Conservation (phyloP, 1,139 yeast genomes). For the Pneumocystis wakefieldiae region DNA sequence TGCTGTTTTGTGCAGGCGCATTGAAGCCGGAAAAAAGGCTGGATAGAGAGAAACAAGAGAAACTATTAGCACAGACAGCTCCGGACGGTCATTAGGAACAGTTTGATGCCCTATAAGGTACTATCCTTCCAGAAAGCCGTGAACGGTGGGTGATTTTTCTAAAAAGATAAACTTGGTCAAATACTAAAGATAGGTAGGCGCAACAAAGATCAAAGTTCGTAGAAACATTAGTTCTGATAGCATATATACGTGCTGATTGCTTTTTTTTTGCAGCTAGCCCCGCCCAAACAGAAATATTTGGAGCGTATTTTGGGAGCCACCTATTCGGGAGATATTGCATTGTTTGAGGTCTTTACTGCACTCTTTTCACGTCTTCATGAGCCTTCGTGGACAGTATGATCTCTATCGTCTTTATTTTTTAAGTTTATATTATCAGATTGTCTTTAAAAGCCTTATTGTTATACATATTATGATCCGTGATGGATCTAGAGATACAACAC, state of each 20-base stretch:
- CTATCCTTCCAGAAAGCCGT: background rate
- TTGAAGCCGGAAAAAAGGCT: too few species aligned
- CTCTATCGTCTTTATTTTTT: background rate
- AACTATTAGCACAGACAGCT: background rate
- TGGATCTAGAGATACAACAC: slow-evolving; percentile 60
- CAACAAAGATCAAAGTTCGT: slow-evolving; percentile 1
- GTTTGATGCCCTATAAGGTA: background rate
- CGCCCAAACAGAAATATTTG: slow-evolving; percentile 89
- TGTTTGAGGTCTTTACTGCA: slow-evolving; percentile 53
- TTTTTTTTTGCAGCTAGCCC: slow-evolving; percentile 58
- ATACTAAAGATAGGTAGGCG: background rate
- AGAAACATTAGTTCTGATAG: background rate
- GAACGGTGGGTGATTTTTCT: background rate
- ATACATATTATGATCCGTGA: slow-evolving; percentile 84
- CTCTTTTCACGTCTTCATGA: slow-evolving; percentile 51
- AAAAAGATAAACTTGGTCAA: background rate
- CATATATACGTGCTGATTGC: background rate
- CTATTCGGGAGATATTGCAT: slow-evolving; percentile 33
- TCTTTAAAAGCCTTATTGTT: slow-evolving; percentile 70
- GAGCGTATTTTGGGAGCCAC: slow-evolving; percentile 85
- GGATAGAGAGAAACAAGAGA: background rate
- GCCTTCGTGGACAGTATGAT: slow-evolving; percentile 56
- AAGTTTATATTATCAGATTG: slow-evolving; percentile 29
- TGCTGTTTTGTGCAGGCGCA: too few species aligned
- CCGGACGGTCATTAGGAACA: background rate